Evolutionary conservation across 1,139 yeast genomes (phyloP).

Genomic region (Pneumocystis murina): DNA sequence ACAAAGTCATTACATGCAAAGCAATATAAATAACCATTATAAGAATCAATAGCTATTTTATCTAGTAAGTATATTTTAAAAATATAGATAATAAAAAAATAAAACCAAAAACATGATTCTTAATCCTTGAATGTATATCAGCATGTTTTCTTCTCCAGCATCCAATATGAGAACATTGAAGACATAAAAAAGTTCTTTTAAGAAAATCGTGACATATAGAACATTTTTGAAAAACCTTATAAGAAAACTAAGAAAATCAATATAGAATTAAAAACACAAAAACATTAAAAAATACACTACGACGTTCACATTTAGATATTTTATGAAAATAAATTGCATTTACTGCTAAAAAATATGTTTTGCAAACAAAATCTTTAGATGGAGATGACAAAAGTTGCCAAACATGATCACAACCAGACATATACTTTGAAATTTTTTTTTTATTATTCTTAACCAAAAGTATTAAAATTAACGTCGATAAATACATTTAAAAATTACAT

Average conservation of each 20-base stretch:
- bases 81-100: slow-evolving; percentile 22
- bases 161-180: slow-evolving; percentile 74
- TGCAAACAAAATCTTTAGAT: not conserved
- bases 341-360: not conserved
- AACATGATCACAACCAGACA: not conserved
- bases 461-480: not conserved
- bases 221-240: slow-evolving; percentile 4
- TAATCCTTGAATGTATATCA: slow-evolving; percentile 40
- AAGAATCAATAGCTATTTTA: slow-evolving; percentile 34
- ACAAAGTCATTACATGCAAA: slow-evolving; percentile 63
- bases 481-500: too few species aligned
- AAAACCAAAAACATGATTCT: slow-evolving; percentile 58
- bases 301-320: not conserved
- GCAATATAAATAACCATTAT: slow-evolving; percentile 51
- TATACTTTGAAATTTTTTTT: not conserved
- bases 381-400: not conserved
- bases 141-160: slow-evolving; percentile 51
- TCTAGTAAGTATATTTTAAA: slow-evolving; percentile 13
- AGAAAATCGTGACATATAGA: slow-evolving; percentile 12
- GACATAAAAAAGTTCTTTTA: slow-evolving; percentile 44
- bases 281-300: not conserved
- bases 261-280: not conserved
- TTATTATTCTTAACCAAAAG: not conserved
- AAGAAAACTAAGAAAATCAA: not conserved
- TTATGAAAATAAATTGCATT: not conserved